Evolutionary conservation across 2,329 filamentous ascomycete genomes (phyloP), one percentile per base, ranked within the genome.

Genomic region (Pseudofabraea citricarpa): DNA sequence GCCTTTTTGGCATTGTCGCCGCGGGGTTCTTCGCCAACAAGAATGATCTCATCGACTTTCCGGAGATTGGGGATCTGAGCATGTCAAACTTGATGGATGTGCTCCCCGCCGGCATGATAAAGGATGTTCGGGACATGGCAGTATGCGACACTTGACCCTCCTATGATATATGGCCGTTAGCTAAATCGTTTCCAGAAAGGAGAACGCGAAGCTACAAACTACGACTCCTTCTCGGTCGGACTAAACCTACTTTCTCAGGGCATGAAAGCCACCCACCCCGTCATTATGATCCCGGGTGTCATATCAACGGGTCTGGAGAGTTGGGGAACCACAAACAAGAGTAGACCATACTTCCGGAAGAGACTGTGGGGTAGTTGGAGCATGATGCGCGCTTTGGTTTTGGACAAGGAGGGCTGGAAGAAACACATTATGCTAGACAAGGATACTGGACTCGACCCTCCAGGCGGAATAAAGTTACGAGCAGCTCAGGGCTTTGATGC

Each of bases 401-500:
- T 95, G 57, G 93, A 97, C 64, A 96, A 97, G 66, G 83, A 94
- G 21, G 75, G 79, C 24, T 98, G 93, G 93, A 98, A 96, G 71
- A 83, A 73, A 57, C 93, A 98, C 63, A 88, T 98, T 54, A 97
- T 97, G 90, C 75, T 98, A 9, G 93, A 98, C 65, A 90, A 91
- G 63, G 66, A 80, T 27, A 96, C 91, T 0, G 93, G 93, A 0
- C 72, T 98, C 18, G 93, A 98, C 62, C 93, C 93, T 2, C 87
- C 90, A 0, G 82, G 83, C 10, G 56, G 56, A 0, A 81, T 97
- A 56, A 97, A 97, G 69, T 69, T 98, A 16, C 81, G 93, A 27
- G 89, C 93, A 7, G 90, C 93, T 0, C 93, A 97, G 63, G 93
- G 93, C 2, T 98, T 98, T 56, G 93, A 98, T 65, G 93, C 93